Percentiles rank a stretch among this genome's conserved stretches.
Evolutionary conservation across 768 basidiomycete species (phyloP).

Genomic region (Leccinum pellstonianum): DNA sequence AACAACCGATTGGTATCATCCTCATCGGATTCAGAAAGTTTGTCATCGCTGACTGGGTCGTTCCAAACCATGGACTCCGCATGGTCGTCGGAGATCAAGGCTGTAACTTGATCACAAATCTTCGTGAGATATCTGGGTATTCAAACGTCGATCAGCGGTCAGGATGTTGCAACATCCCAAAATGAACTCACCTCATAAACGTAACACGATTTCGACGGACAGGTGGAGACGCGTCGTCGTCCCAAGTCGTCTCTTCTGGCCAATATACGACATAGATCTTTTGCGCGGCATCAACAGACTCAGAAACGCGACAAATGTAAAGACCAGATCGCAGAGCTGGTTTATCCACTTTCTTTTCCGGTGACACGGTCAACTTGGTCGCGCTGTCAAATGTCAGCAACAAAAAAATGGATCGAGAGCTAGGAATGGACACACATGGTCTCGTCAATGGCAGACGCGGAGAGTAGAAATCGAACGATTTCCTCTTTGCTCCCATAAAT

Average conservation of each 20-base stretch:
- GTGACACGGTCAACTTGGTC: conserved; percentile 3
- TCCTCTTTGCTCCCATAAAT: conserved; percentile 55
- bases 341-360: conserved; percentile 3
- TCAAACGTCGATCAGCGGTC: not conserved
- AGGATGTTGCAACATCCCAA: not conserved
- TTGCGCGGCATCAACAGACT: conserved; percentile 7
- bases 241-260: conserved; percentile 62
- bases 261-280: conserved; percentile 53
- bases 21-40: conserved; percentile 27
- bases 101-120: conserved; percentile 52
- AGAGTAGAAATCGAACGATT: conserved; percentile 47
- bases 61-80: conserved; percentile 44
- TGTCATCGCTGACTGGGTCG: conserved; percentile 30
- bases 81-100: conserved; percentile 48
- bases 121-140: conserved; percentile 53
- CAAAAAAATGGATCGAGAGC: not conserved
- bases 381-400: not conserved
- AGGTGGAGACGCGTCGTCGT: conserved; percentile 46
- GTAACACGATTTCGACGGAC: conserved; percentile 53
- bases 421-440: conserved; percentile 35
- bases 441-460: conserved; percentile 37
- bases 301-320: conserved; percentile 38
- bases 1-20: conserved; percentile 51
- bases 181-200: conserved; percentile 52
- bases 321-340: conserved; percentile 49